Evolutionary conservation across 106 monocot species (phyloP), one percentile per base, ranked within the genome.

Genomic region (Acorus gramineus): DNA sequence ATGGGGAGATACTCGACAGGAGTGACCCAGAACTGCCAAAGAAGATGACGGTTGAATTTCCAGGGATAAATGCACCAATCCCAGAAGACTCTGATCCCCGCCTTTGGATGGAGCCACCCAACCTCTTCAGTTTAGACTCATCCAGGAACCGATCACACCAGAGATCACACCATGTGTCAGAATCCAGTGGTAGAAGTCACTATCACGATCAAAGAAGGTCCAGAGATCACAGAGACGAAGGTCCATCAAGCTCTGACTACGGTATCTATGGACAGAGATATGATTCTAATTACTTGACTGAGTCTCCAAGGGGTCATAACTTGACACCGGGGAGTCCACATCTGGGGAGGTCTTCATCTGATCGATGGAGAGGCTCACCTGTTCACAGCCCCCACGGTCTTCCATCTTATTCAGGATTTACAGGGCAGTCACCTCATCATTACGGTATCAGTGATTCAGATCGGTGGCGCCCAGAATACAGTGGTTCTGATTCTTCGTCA

Each of bases 11-110:
- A 54, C 87, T 85, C 43, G 95, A 86, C 52, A 70, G 60, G 48
- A 67, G 57, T 44, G 81, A 89, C 12, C 74, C 71, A 5, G 62
- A 46, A 14, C 62, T 61, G 8, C 81, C 75, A 11, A 44, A 69
- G 76, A 81, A 64, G 73, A 90, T 69, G 90, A 76, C 76, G 0
- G 87, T 90, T 6, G 78, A 87, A 42, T 87, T 90, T 60, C 95
- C 90, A 2, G 95, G 95, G 50, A 69, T 90, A 66, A 90, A 90
- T 73, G 90, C 82, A 3, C 85, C 95, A 5, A 85, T 90, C 50
- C 95, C 90, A 11, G 95, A 81, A 50, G 80, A 82, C 42, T 90
- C 85, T 11, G 90, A 90, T 49, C 80, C 61, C n/a, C 61, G 60
- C 54, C 76, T 55, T 47, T 96, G 95, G 95, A 74, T 62, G 5